Evolutionary conservation across 345 rosid species (phyloP), one percentile per base, ranked within the genome.

Genomic region (Salix udensis): DNA sequence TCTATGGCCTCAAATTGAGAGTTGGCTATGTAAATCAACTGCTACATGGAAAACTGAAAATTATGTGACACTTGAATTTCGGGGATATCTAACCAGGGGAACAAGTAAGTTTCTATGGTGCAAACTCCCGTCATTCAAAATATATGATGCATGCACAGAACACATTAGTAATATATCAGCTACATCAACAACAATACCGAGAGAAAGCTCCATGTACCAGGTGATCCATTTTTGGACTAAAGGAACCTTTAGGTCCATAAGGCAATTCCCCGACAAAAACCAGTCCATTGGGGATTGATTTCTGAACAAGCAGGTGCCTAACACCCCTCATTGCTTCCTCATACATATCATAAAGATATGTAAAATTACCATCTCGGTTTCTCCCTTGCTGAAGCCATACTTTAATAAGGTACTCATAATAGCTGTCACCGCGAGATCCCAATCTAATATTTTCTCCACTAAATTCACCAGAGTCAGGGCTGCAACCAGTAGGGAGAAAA

Each of bases 181-280:
- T 68, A 68, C 7, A 34, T 28, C 26, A 65, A 79, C 42, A 72
- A 10, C 61, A 53, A 24, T 73, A 62, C 18, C 42, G 15, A 11
- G 37, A 78, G 80, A 24, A 72, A 78, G 73, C 50, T 71, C 39
- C 68, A 74, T 94, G 78, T 89, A 93, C 99, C 95, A 96, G 87
- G 84, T 93, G 99, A 84, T 96, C 99, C 99, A 96, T 96, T 85
- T 96, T 96, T n/a, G 99, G 93, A 83, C 94, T 93, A 81, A 92
- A 92, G 39, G 82, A 79, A 81, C 98, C 97, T n/a, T 86, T 83
- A 2, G 86, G 15, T 44, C 99, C 99, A 24, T 78, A 81, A 67
- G 99, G 99, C 86, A 93, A 86, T 88, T 96, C 99, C 78, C 99
- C 98, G 24, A 93, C 97, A 82, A 96, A 96, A 80, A 88, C 88